Conservation (phyloP, 2,329 filamentous ascomycete genomes). For the Metarhizium robertsii region DNA sequence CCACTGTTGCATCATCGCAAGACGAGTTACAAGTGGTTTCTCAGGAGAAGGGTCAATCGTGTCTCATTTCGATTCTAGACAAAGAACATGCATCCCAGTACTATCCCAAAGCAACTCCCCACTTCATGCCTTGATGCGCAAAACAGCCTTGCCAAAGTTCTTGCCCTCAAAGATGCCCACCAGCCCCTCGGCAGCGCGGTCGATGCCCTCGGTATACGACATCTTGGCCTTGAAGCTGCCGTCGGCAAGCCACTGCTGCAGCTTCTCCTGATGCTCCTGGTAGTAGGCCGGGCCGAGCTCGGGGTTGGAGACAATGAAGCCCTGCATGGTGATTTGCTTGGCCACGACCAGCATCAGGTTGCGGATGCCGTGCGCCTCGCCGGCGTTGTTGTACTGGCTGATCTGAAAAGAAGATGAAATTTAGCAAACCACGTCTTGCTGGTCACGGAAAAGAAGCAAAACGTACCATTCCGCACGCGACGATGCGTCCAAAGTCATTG, state of each 20-base stretch:
- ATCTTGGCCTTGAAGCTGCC: slow-evolving; percentile 65
- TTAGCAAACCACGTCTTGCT: too few relatives aligned
- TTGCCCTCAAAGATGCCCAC: slow-evolving; percentile 66
- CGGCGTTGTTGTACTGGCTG: slow-evolving; percentile 59
- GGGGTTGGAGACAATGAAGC: slow-evolving; percentile 63
- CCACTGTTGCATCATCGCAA: too few relatives aligned
- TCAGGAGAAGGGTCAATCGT: too few relatives aligned
- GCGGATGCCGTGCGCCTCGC: slow-evolving; percentile 48
- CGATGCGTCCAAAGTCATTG: slow-evolving; percentile 57
- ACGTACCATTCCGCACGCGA: slow-evolving; percentile 52
- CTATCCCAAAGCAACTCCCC: too few relatives aligned
- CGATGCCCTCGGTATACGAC: slow-evolving; percentile 64
- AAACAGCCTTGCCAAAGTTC: slow-evolving; percentile 79
- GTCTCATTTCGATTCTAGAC: too few relatives aligned
- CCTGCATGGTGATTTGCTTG: slow-evolving; percentile 62
- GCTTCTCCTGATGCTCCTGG: slow-evolving; percentile 64
- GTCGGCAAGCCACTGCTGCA: slow-evolving; percentile 68
- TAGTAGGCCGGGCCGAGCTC: slow-evolving; percentile 58
- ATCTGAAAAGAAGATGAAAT: slow-evolving; percentile 31
- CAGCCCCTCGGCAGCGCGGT: slow-evolving; percentile 66
- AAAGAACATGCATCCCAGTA: too few relatives aligned
- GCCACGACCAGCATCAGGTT: slow-evolving; percentile 56
- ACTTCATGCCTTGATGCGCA: slow-evolving; percentile 22
- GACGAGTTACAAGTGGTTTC: too few relatives aligned
- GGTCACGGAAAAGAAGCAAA: not conserved